Conservation (phyloP, 495 filamentous ascomycete genomes). For the Penicillium atrosanguineum region DNA sequence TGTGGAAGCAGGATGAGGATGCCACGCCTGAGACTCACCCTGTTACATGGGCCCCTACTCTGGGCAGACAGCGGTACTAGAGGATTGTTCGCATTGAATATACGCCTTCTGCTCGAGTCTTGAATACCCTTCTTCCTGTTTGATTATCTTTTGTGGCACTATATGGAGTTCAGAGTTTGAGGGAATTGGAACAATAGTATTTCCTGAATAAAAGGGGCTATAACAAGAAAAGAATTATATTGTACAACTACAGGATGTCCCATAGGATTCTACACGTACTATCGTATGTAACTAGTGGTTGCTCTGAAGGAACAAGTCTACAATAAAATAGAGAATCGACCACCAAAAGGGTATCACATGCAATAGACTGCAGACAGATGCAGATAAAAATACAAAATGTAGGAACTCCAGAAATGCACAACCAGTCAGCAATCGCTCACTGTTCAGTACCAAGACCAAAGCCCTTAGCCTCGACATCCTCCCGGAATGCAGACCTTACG, state of each 20-base stretch:
- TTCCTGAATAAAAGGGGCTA: neutral
- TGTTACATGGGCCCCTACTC: constrained; percentile 85
- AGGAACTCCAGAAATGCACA: constrained; percentile 13
- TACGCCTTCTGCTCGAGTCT: constrained; percentile 10
- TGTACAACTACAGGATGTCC: neutral
- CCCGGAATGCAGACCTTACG: constrained; percentile 78
- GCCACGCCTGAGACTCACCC: constrained; percentile 92
- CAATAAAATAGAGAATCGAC: neutral
- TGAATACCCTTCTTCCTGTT: constrained; percentile 23
- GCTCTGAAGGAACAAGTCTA: neutral
- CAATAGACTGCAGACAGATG: neutral
- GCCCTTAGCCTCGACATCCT: constrained; percentile 81
- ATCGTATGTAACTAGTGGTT: no score
- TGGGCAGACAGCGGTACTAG: constrained; percentile 69
- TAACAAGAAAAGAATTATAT: no score
- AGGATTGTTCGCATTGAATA: neutral
- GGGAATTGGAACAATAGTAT: neutral
- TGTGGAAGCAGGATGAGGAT: constrained; percentile 89
- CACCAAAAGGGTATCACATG: constrained; percentile 30
- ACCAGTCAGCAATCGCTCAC: constrained; percentile 13
- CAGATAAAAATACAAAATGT: neutral
- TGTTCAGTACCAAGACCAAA: constrained; percentile 53
- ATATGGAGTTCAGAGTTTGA: constrained; percentile 31
- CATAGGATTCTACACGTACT: neutral
- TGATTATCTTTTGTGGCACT: constrained; percentile 21